Evolutionary conservation across 208 protist genomes (phyloP).

Genomic region (Angomonas ambiguus): DNA sequence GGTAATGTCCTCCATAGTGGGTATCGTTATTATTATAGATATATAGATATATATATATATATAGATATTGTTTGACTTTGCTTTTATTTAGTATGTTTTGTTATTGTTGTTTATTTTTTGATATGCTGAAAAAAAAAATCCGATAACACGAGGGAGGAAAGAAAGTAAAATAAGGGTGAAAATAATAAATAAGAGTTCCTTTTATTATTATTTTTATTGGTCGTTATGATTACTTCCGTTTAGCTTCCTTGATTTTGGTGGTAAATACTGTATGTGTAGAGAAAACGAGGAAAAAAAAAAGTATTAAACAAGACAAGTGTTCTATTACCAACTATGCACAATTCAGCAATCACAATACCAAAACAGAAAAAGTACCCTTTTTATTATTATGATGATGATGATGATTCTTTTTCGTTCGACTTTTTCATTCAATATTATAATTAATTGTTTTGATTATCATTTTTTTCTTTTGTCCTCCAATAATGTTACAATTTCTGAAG

Average conservation of each 20-base stretch:
- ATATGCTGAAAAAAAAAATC: conserved; percentile 1
- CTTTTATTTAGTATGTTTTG: neutral
- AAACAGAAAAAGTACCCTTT: neutral
- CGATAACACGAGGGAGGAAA: neutral
- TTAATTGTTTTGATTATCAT: too few species aligned
- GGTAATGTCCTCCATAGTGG: conserved; percentile 14
- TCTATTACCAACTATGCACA: too few species aligned
- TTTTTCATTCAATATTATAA: too few species aligned
- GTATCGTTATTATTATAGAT: too few species aligned
- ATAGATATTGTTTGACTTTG: conserved; percentile 4
- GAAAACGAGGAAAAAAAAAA: too few species aligned
- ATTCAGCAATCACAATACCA: neutral
- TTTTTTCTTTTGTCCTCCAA: too few species aligned
- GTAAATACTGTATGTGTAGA: too few species aligned
- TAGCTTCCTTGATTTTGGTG: too few species aligned
- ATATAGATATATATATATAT: neutral
- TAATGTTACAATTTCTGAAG: neutral
- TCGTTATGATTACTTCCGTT: too few species aligned
- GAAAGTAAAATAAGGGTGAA: conserved; percentile 8
- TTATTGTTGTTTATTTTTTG: conserved; percentile 2
- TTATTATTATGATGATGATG: neutral
- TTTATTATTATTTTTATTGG: neutral
- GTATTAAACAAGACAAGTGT: too few species aligned
- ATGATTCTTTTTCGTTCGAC: too few species aligned
- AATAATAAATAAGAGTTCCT: neutral